These are phyloP conservation scores for Xerophyta viscosa DNA, from an alignment of 106 monocot genomes.

Conservation along the genomic window DNA sequence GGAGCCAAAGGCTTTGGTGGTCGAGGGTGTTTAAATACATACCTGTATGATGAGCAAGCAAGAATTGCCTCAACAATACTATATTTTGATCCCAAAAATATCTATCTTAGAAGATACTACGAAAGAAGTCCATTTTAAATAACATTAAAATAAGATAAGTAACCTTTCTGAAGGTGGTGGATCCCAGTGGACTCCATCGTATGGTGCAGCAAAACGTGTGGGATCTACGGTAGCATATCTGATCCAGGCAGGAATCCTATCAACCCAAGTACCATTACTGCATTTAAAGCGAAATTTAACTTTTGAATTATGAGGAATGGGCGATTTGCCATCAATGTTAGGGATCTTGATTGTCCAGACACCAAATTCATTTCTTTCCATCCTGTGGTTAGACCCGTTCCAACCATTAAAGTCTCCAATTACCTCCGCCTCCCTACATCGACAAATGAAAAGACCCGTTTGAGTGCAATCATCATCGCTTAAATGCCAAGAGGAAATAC, in stretches of 20 bases:
- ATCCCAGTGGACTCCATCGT: constrained; percentile 95
- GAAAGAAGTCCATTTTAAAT: not conserved
- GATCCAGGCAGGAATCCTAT: constrained; percentile 92
- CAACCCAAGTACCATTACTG: constrained; percentile 70
- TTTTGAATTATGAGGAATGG: constrained; percentile 75
- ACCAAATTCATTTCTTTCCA: constrained; percentile 82
- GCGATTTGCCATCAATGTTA: constrained; percentile 38
- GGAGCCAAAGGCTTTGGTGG: constrained; percentile 69
- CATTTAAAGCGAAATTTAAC: constrained; percentile 88
- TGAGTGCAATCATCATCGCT: not conserved
- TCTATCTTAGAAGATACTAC: not conserved
- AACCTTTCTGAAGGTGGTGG: constrained; percentile 83
- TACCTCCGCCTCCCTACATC: constrained; percentile 74
- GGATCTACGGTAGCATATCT: constrained; percentile 71
- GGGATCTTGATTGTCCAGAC: constrained; percentile 76
- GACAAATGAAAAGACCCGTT: not conserved
- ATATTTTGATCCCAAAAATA: too few species aligned
- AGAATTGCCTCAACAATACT: too few species aligned
- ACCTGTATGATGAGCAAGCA: constrained; percentile 29
- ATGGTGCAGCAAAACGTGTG: constrained; percentile 68
- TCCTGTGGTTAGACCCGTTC: constrained; percentile 74
- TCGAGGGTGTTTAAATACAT: constrained; percentile 58
- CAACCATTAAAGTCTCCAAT: constrained; percentile 94
- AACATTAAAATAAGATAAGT: not conserved
- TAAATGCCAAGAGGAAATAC: too few species aligned